Evolutionary conservation across 345 rosid species (phyloP), one percentile per base, ranked within the genome.

Genomic region (Lepidium sativum): DNA sequence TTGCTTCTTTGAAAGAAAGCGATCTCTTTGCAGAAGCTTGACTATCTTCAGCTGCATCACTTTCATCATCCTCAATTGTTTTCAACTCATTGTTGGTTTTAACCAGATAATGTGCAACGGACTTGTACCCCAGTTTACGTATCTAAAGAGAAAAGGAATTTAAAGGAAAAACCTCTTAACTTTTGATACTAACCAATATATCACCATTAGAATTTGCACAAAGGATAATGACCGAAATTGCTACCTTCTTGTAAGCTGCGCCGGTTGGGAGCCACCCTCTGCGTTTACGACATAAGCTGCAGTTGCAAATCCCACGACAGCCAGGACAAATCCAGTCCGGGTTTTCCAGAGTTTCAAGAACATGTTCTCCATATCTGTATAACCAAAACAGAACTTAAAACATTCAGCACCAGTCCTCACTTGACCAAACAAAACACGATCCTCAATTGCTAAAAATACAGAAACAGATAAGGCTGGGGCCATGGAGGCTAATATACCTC

Each of bases 61-160:
- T 54, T 50, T 39, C 61, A 38, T 65, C 65, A 52, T 78, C 84
- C 47, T 49, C 56, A 54, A 48, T 71, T 27, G 67, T 45, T 61
- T 78, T 70, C 5, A 71, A 51, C 42, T 78, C 64, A n/a, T 44
- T 37, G 69, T 44, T 72, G 74, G 86, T 83, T 60, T 83, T 80
- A 75, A 94, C 74, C 61, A 94, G 97, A 70, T 84, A 90, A 77
- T 94, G 99, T 34, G 99, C 97, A 63, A 90, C 95, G 6, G 99
- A 94, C 78, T 82, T 94, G 84, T 72, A 94, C 61, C 96, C 99
- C 69, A 88, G 61, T 12, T 72, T 60, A 60, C 75, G 42, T 62
- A 94, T 67, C 99, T 94, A 74, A 51, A 39, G 59, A 60, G 41
- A n/a, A 25, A 35, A 71, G 29, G 32, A 64, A 13, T 16, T 44